Percentiles rank a stretch among this genome's conserved stretches.
Conservation (phyloP, 164 flowering plant species). For the Cinnamomum chago region DNA sequence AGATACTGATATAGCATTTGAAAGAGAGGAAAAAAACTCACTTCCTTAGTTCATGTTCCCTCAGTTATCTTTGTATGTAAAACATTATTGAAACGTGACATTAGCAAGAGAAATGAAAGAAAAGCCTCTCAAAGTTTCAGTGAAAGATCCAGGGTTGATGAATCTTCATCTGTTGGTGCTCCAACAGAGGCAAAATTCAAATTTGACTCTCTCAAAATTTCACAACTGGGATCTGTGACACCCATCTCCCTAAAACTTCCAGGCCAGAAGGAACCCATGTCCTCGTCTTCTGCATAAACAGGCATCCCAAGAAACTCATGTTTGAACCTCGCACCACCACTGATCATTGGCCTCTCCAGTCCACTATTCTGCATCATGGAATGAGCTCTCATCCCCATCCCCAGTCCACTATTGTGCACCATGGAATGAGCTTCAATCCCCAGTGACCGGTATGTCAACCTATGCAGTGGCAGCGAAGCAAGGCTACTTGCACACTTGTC, state of each 20-base stretch:
- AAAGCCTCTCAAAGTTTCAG: slow-evolving; percentile 44
- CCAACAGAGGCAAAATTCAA: slow-evolving; percentile 25
- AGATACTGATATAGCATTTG: not conserved
- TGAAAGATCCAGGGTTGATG: slow-evolving; percentile 60
- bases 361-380: slow-evolving; percentile 40
- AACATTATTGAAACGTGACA: not conserved
- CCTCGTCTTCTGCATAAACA: slow-evolving; percentile 50
- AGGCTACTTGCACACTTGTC: slow-evolving; percentile 51
- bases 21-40: not conserved
- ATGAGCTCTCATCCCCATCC: slow-evolving; percentile 39
- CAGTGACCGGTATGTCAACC: slow-evolving; percentile 49
- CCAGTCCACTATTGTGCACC: slow-evolving; percentile 31
- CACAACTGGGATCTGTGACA: slow-evolving; percentile 14
- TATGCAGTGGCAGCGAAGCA: slow-evolving; percentile 74
- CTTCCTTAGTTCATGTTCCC: slow-evolving; percentile 7
- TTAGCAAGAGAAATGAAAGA: slow-evolving; percentile 2
- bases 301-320: slow-evolving; percentile 43
- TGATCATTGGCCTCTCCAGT: slow-evolving; percentile 21
- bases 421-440: slow-evolving; percentile 75
- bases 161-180: slow-evolving; percentile 26
- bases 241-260: slow-evolving; percentile 64
- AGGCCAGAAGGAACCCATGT: slow-evolving; percentile 56
- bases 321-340: slow-evolving; percentile 56
- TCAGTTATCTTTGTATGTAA: slow-evolving; percentile 33
- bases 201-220: slow-evolving; percentile 22